Percentiles rank a stretch among this genome's conserved stretches.
These are phyloP conservation scores for Trifolium subterraneum DNA, from an alignment of 306 rosid genomes.

Conservation along the genomic window DNA sequence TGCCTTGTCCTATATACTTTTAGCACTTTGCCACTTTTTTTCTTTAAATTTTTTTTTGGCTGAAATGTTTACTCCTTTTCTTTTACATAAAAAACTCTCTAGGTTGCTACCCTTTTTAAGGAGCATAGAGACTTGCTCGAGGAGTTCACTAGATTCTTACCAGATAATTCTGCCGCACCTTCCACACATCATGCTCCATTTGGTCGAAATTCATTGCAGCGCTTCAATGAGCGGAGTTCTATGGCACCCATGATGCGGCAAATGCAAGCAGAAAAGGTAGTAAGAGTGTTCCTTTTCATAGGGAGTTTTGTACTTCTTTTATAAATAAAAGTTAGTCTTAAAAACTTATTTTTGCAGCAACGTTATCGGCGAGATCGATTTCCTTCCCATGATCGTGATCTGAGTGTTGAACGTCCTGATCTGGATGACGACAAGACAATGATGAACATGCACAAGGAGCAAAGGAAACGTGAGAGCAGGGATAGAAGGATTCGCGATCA, in stretches of 20 bases:
- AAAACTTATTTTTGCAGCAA: conserved; percentile 53
- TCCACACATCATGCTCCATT: conserved; percentile 63
- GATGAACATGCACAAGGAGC: conserved; percentile 73
- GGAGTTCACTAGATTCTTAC: conserved; percentile 92
- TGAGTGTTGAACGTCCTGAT: conserved; percentile 77
- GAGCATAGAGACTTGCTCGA: conserved; percentile 84
- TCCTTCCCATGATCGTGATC: conserved; percentile 69
- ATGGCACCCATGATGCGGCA: conserved; percentile 64
- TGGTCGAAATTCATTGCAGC: conserved; percentile 66
- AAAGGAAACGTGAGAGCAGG: conserved; percentile 62
- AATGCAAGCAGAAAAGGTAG: conserved; percentile 66
- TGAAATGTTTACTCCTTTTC: conserved; percentile 27
- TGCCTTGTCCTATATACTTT: conserved; percentile 5
- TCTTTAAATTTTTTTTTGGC: neutral
- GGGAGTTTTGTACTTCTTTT: neutral
- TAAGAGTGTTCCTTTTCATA: conserved; percentile 17
- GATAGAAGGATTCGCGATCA: conserved; percentile 76
- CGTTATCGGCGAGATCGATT: conserved; percentile 76
- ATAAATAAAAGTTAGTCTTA: conserved; percentile 22
- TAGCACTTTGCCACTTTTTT: conserved; percentile 2
- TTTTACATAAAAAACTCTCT: conserved; percentile 5
- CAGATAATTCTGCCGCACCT: conserved; percentile 77
- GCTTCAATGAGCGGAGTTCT: conserved; percentile 70
- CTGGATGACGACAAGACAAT: conserved; percentile 73
- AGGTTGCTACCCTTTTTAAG: conserved; percentile 85